These are phyloP conservation scores for Psophocarpus tetragonolobus DNA, from an alignment of 306 rosid species.

Conservation along the genomic window DNA sequence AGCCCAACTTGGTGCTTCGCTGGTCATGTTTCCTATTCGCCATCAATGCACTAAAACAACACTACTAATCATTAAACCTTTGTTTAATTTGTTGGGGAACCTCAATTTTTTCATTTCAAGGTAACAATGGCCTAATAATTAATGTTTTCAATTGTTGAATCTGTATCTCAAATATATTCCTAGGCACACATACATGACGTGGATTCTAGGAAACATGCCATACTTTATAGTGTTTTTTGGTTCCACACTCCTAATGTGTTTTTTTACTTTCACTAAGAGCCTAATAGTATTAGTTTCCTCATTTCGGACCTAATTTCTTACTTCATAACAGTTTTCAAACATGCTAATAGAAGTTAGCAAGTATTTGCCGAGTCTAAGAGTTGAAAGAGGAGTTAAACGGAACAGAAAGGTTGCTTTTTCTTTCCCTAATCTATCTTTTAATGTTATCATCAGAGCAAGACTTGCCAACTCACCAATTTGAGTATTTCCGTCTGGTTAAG, in stretches of 20 bases:
- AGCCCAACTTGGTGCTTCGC: conserved; percentile 83
- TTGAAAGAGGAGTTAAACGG: conserved; percentile 10
- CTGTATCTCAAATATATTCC: background rate
- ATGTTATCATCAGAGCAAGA: conserved; percentile 34
- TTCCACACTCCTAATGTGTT: background rate
- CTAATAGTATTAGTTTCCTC: background rate
- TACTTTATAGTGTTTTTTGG: background rate
- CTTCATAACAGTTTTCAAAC: no score
- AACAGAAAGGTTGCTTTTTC: conserved; percentile 14
- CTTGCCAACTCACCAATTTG: conserved; percentile 48
- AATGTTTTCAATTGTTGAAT: background rate
- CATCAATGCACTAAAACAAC: background rate
- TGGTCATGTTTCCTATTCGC: conserved; percentile 47
- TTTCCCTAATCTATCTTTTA: background rate
- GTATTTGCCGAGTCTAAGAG: background rate
- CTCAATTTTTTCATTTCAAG: background rate
- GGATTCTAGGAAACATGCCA: conserved; percentile 5
- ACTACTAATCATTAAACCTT: conserved; percentile 13
- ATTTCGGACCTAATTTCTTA: no score
- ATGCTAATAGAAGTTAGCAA: background rate
- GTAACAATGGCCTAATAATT: background rate
- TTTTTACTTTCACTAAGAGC: no score
- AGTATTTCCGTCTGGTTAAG: conserved; percentile 49
- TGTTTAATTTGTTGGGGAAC: background rate
- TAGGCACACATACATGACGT: background rate